Conservation (phyloP, 805 yeast genomes). For the Trichomonascus vanleenenianus region DNA sequence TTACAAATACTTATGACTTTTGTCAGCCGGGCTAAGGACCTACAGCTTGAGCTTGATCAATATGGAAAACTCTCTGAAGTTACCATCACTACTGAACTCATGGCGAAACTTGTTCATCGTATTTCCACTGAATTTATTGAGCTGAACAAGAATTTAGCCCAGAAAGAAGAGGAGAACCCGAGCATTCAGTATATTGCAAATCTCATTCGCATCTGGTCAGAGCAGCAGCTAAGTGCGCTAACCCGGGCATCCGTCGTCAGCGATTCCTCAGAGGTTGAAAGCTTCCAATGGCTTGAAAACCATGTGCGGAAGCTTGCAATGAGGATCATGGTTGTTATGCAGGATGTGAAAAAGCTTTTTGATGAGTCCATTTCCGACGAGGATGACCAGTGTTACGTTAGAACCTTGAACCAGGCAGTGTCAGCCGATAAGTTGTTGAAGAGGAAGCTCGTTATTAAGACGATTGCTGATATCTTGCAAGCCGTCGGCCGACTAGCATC, state of each 20-base stretch:
- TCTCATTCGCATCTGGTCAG: not conserved
- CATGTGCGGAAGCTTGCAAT: not conserved
- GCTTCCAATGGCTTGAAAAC: not conserved
- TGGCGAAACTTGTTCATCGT: no score
- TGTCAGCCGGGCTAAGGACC: no score
- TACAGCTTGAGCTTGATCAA: no score
- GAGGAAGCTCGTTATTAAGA: slow-evolving; percentile 29
- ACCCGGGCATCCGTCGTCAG: not conserved
- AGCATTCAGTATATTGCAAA: no score
- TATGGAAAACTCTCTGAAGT: no score
- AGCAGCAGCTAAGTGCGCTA: not conserved
- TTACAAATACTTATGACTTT: no score
- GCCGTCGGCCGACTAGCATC: slow-evolving; percentile 34
- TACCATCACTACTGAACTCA: no score
- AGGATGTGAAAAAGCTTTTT: not conserved
- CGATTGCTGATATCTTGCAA: slow-evolving; percentile 32
- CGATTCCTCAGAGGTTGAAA: not conserved
- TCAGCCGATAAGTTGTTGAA: slow-evolving; percentile 39
- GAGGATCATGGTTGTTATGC: not conserved
- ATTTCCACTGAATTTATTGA: no score
- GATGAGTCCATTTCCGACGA: slow-evolving; percentile 32
- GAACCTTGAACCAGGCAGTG: slow-evolving; percentile 39
- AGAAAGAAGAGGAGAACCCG: no score
- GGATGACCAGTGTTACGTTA: slow-evolving; percentile 63
- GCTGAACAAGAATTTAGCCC: no score